These are phyloP conservation scores for Thelonectria rubi DNA, from an alignment of 2,329 filamentous ascomycete genomes.

Conservation along the genomic window DNA sequence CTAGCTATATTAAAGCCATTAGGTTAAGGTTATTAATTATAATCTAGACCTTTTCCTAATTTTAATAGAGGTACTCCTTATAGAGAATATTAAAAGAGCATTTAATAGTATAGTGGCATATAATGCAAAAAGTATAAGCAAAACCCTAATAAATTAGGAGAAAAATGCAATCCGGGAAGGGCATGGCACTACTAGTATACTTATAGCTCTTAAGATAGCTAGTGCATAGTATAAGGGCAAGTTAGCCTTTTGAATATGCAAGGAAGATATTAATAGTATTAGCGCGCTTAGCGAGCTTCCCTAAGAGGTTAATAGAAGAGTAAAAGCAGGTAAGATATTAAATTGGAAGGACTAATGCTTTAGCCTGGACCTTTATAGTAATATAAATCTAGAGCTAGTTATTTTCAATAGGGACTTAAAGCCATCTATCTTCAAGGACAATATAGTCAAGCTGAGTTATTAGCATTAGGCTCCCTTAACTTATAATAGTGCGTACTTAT, in stretches of 20 bases:
- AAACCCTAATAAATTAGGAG: constrained; percentile 2
- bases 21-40: not conserved
- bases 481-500: constrained; percentile 1
- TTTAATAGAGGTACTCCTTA: too few relatives aligned
- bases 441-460: constrained; percentile 11
- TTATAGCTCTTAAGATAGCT: not conserved
- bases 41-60: too few relatives aligned
- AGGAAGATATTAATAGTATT: constrained; percentile 3
- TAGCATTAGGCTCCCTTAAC: not conserved
- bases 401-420: constrained; percentile 14
- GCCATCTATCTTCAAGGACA: constrained; percentile 2
- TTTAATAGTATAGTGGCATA: not conserved
- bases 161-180: constrained; percentile 3
- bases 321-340: constrained; percentile 4
- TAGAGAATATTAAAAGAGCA: too few relatives aligned
- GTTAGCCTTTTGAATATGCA: constrained; percentile 6
- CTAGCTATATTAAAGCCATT: not conserved
- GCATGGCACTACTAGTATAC: not conserved
- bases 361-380: constrained; percentile 2
- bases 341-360: constrained; percentile 3
- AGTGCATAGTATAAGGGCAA: not conserved
- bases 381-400: not conserved
- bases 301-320: not conserved
- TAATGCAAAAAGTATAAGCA: constrained; percentile 1
- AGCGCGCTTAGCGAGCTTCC: not conserved